Evolutionary conservation across 371 early-diverging fungal genomes (phyloP), one percentile per base, ranked within the genome.

Genomic region (Nosema muscidifuracis): DNA sequence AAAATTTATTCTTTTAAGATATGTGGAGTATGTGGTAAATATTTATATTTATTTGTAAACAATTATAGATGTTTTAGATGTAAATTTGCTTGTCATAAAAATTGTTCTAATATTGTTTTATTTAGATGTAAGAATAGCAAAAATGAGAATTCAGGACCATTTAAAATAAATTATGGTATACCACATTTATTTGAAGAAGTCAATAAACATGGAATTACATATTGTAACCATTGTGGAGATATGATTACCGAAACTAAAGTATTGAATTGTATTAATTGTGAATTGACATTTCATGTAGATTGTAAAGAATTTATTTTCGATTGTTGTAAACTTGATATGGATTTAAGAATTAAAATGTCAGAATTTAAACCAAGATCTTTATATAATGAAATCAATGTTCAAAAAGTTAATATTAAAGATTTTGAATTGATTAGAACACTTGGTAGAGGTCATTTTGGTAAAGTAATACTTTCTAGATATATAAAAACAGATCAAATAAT

Each of bases 161-260:
- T 71, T 20, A 85, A 86, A 38, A 82, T 89, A 16, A 87, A 87
- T 26, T 93, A 94, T 82, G 87, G 89, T 47, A 93, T 94, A 75
- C 92, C 92, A 26, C 96, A 96, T 85, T 87, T 90, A 26, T 92
- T 91, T 77, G 88, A 89, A 73, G 85, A 83, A 20, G 80, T 87
- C 15, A 87, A 88, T 47, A 88, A 86, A 58, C 84, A 89, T 65
- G 87, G 87, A 22, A 88, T 91, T 26, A 86, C 87, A 76, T 95
- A 93, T 92, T 96, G 97, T 83, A 88, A 88, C 76, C 95, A 96
- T 82, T 96, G 97, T 85, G 95, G 95, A 33, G 87, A 87, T 56
- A 88, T 92, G 86, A 86, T 96, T 22, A 87, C 92, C 2, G 80
- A 91, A n/a, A 73, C 73, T 12, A 69, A 75, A 55, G 77, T 75